These are phyloP conservation scores for Parathielavia hyrcaniae DNA, from an alignment of 495 filamentous ascomycete species.

Conservation along the genomic window DNA sequence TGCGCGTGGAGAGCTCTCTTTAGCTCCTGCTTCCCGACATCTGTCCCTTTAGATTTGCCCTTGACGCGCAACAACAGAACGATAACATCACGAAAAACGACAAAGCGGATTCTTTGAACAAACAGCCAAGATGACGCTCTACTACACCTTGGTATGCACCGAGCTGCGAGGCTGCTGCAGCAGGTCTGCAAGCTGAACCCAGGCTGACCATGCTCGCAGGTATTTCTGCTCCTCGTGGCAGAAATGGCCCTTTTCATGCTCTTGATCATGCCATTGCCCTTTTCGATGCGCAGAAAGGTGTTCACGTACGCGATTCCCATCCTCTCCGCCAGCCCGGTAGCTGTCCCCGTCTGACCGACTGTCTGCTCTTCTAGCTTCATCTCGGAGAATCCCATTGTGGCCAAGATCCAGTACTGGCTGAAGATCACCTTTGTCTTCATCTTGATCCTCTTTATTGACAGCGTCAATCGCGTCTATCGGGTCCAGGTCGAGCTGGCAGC, in stretches of 20 bases:
- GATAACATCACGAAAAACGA: not conserved
- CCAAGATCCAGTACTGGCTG: conserved; percentile 47
- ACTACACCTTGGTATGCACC: conserved; percentile 83
- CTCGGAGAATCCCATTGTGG: conserved; percentile 68
- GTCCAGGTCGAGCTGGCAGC: conserved; percentile 81
- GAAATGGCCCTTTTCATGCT: conserved; percentile 93
- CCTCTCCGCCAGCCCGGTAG: not conserved
- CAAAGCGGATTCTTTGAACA: not conserved
- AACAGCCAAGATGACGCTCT: conserved; percentile 81
- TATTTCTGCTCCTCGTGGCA: conserved; percentile 82
- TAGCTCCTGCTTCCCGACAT: not conserved
- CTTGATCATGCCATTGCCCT: conserved; percentile 87
- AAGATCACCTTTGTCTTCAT: conserved; percentile 99
- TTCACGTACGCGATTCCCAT: conserved; percentile 59
- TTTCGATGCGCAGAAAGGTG: conserved; percentile 75
- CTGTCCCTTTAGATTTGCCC: conserved; percentile 1
- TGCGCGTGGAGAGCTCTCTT: not conserved
- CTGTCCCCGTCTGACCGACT: not conserved
- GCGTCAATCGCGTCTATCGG: conserved; percentile 95
- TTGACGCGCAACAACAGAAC: not conserved
- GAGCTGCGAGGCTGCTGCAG: not conserved
- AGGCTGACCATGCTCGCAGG: conserved; percentile 51
- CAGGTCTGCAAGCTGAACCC: not conserved
- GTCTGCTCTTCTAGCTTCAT: conserved; percentile 47
- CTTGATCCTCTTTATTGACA: conserved; percentile 94